Percentiles rank a stretch among this genome's conserved stretches.
phyloP scores from a whole-genome alignment of 805 yeast genomes.

The Candida sithepensis region DNA sequence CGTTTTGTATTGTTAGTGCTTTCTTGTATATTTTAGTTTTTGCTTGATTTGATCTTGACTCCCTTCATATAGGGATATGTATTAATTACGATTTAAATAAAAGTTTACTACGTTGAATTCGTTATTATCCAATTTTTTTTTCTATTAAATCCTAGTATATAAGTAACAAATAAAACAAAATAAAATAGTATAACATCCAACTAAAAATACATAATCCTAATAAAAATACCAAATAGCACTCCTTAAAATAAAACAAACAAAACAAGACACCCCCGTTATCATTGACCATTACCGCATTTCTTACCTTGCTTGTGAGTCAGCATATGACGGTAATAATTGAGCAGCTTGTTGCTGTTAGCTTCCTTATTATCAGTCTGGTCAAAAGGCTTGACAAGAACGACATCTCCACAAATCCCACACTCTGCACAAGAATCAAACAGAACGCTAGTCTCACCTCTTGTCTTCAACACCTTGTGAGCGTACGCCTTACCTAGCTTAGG shows the following conservation, averaged over 20 bases:
- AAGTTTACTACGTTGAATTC: too few species aligned
- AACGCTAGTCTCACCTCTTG: constrained; percentile 14
- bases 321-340: constrained; percentile 18
- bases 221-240: too few species aligned
- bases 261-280: neutral
- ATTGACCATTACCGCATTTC: neutral
- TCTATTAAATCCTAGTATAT: too few species aligned
- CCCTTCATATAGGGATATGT: neutral
- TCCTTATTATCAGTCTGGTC: constrained; percentile 5
- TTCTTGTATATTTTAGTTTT: neutral
- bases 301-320: constrained; percentile 11
- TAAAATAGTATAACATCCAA: neutral
- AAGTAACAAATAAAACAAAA: too few species aligned
- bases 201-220: too few species aligned
- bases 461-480: constrained; percentile 14
- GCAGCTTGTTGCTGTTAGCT: constrained; percentile 8
- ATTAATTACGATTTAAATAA: too few species aligned
- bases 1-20: neutral
- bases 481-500: constrained; percentile 20
- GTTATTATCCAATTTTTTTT: too few species aligned
- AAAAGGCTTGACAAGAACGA: constrained; percentile 13
- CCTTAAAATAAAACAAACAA: neutral
- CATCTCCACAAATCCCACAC: constrained; percentile 12
- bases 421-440: constrained; percentile 15
- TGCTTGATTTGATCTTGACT: neutral